Base-by-base conservation (phyloP, 2,329 filamentous ascomycete species). In the Cercospora zeina region DNA sequence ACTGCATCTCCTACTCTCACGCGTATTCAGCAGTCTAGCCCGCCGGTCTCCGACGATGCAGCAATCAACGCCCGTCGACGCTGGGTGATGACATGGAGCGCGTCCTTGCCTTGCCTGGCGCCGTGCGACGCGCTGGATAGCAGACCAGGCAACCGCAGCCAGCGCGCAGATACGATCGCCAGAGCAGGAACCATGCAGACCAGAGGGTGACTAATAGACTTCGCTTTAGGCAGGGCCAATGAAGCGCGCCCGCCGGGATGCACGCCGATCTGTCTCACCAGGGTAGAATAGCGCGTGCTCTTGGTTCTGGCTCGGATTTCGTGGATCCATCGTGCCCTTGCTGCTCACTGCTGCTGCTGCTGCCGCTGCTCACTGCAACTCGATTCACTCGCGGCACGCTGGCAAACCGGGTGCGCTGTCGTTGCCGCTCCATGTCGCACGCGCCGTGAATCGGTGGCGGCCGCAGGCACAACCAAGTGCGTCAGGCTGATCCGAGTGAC, bases 281-380 rank as follows among this genome's bases (percentile, higher is more conserved):
- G 49, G 49, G 27, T 14, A 34, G 49, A 24, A 13, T 14, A 51
- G 27, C 49, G n/a, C 1, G 27, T 9, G 49, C 27, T 33, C 27
- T n/a, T 31, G 14, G 6, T 34, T 51, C 49, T 33, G 24, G 27
- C 21, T 24, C 21, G n/a, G n/a, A n/a, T 19, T 50, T 51, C 47
- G 14, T 51, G 24, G 13, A 14, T 42, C 5, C 37, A 45, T 45
- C 19, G 19, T 24, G 39, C 47, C 47, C 24, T 19, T 51, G 47
- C 47, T 51, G 47, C 47, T 51, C n/a, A n/a, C n/a, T n/a, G n/a
- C n/a, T n/a, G 24, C 39, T 45, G 42, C 42, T 47, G 42, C 16
- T 21, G 42, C 31, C 16, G 6, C n/a, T 51, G 27, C 49, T 51
- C n/a, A 16, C n/a, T n/a, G n/a, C 11, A 13, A 16, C 36, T 13